Conservation (phyloP, 225 moss, liverwort and hornwort species). For the Sphagnum tenellum region DNA sequence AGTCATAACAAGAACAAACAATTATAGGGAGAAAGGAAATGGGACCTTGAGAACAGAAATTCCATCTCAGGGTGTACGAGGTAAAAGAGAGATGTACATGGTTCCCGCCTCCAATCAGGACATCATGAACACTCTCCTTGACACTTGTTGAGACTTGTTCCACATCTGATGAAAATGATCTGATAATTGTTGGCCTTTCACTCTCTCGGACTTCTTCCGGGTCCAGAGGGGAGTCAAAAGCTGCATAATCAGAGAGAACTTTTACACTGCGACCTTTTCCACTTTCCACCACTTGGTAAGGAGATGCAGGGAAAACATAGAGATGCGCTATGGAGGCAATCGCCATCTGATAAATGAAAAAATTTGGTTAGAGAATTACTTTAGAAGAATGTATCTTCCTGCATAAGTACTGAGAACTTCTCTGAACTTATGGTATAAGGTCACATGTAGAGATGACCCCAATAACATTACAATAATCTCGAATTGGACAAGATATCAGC, state of each 20-base stretch:
- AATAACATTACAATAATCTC: too few relatives aligned
- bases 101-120: conserved; percentile 88
- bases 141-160: conserved; percentile 72
- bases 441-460: too few relatives aligned
- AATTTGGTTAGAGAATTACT: too few relatives aligned
- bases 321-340: conserved; percentile 90
- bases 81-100: conserved; percentile 40
- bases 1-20: neutral
- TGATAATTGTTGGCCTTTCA: conserved; percentile 66
- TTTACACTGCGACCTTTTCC: conserved; percentile 78
- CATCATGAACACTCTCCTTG: conserved; percentile 87
- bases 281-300: conserved; percentile 65
- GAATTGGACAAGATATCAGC: too few relatives aligned
- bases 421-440: too few relatives aligned
- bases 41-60: too few relatives aligned
- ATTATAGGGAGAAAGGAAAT: too few relatives aligned
- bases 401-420: too few relatives aligned
- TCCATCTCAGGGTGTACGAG: too few relatives aligned
- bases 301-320: conserved; percentile 86
- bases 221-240: conserved; percentile 90
- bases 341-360: conserved; percentile 53
- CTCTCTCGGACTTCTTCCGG: conserved; percentile 96
- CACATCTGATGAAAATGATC: conserved; percentile 42
- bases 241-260: conserved; percentile 85
- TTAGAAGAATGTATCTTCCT: too few relatives aligned